Conservation (phyloP, 78 protist genomes). For the Dictyostelium capitatum region DNA sequence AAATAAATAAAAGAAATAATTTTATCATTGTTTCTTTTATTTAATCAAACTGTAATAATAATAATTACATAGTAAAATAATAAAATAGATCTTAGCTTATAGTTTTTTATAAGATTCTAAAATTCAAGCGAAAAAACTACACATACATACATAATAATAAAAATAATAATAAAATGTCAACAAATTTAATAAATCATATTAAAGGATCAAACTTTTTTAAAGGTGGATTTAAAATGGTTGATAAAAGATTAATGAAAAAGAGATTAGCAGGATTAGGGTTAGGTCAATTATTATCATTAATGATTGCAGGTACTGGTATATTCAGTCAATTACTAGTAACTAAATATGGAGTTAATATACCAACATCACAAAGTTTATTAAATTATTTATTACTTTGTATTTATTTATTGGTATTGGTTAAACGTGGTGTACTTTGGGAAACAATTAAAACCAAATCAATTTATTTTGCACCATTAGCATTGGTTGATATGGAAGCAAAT, state of each 20-base stretch:
- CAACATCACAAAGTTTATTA: slow-evolving; percentile 81
- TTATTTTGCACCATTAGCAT: slow-evolving; percentile 62
- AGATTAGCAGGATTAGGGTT: slow-evolving; percentile 62
- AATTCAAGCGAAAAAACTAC: slow-evolving; percentile 1
- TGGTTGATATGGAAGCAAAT: slow-evolving; percentile 93
- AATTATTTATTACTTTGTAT: slow-evolving; percentile 73
- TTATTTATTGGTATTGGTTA: slow-evolving; percentile 34
- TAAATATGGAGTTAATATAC: slow-evolving; percentile 63
- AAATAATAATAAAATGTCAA: not conserved
- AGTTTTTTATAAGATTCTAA: slow-evolving; percentile 26
- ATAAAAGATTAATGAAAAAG: slow-evolving; percentile 23
- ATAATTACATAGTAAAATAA: not conserved
- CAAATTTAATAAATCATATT: not conserved
- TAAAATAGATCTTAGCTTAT: slow-evolving; percentile 24
- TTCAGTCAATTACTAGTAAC: slow-evolving; percentile 60
- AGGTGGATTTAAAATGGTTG: slow-evolving; percentile 44
- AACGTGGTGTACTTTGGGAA: slow-evolving; percentile 54
- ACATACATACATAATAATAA: not conserved
- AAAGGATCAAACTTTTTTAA: slow-evolving; percentile 6
- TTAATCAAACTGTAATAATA: not conserved
- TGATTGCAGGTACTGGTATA: slow-evolving; percentile 84
- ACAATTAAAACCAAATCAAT: slow-evolving; percentile 46
- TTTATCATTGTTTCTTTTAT: not conserved
- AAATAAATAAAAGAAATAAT: not conserved
- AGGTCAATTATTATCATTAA: slow-evolving; percentile 85